Percentiles rank a stretch among this genome's conserved stretches.
These are phyloP conservation scores for Lavandula angustifolia DNA, from an alignment of 257 asterid species.

Conservation along the genomic window DNA sequence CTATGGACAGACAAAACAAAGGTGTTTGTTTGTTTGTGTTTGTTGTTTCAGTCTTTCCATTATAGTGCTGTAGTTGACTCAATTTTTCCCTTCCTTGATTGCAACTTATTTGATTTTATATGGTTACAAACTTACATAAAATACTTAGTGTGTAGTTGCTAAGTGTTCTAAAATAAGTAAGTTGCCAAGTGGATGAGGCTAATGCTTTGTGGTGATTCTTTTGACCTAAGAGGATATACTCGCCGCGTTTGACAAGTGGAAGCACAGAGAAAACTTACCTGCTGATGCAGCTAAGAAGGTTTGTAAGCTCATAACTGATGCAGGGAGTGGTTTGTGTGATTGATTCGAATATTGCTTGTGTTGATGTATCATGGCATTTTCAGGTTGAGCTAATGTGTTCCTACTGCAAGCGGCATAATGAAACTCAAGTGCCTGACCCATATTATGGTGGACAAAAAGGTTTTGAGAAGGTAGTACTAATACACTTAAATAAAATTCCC, in stretches of 20 bases:
- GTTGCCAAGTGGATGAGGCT: not conserved
- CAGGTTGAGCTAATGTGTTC: conserved; percentile 75
- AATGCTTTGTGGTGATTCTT: not conserved
- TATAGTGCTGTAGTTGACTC: conserved; percentile 24
- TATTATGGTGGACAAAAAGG: conserved; percentile 84
- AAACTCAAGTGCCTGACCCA: conserved; percentile 86
- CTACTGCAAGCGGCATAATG: conserved; percentile 72
- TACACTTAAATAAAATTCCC: not conserved
- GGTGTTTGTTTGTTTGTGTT: conserved; percentile 38
- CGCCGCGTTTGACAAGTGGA: conserved; percentile 67
- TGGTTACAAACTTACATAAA: too few relatives aligned
- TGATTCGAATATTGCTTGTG: not conserved
- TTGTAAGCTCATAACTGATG: conserved; percentile 6
- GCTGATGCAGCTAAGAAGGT: conserved; percentile 69
- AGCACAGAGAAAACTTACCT: conserved; percentile 60
- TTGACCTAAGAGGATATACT: conserved; percentile 56
- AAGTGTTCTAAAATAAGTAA: too few relatives aligned
- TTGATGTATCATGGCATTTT: not conserved
- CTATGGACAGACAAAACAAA: conserved; percentile 89
- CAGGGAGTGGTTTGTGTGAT: not conserved
- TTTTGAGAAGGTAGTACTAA: conserved; percentile 70
- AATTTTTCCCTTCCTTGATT: not conserved
- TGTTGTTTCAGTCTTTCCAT: conserved; percentile 6
- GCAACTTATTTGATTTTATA: not conserved
- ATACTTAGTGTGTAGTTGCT: too few relatives aligned